Evolutionary conservation across 139 green algal species (phyloP), one percentile per base, ranked within the genome.

Genomic region (Closterium sp.): DNA sequence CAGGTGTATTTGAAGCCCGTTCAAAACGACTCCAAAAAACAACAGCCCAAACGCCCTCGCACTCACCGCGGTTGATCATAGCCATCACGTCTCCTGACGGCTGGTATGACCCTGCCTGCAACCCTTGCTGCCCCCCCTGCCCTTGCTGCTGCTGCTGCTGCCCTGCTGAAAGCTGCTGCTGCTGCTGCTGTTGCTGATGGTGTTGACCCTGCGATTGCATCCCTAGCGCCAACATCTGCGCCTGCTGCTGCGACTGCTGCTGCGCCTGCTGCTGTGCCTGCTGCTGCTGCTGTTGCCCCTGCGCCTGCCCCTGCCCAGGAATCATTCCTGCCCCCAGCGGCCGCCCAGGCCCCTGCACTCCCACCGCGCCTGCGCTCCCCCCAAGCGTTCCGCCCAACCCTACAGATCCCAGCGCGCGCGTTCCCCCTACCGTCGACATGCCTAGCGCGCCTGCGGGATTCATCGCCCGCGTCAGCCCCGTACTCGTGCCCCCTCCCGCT

Each of bases 51-150:
- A 16, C 25, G 3, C 10, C 25, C 25, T 86, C 87, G 81, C 55
- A 91, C 88, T 34, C 88, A 93, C 91, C 91, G 93, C 91, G 64
- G 34, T 81, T 93, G 43, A 93, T 93, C 88, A 93, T 93, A 33
- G 91, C 91, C 33, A 93, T 28, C 28, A 93, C 31, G 30, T 93
- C 38, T 32, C 38, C 87, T 38, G 87, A 92, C 4, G 91, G 35
- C 28, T 91, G 93, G 33, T 93, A 93, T 19, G 55, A 28, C 55
- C 12, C 55, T 28, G 12, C 55, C 9, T 76, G 55, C 88, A 76
- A 76, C 55, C 55, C 55, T 19, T 76, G 55, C 55, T 76, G 55
- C 7, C 55, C 55, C 55, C 55, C 55, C 16, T 76, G 55, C 55
- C 55, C 55, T 76, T 76, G 55, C 55, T 76, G 55, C 55, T 76